Base-by-base conservation (phyloP, 2,329 filamentous ascomycete genomes). In the Cordyceps tenuipes region DNA sequence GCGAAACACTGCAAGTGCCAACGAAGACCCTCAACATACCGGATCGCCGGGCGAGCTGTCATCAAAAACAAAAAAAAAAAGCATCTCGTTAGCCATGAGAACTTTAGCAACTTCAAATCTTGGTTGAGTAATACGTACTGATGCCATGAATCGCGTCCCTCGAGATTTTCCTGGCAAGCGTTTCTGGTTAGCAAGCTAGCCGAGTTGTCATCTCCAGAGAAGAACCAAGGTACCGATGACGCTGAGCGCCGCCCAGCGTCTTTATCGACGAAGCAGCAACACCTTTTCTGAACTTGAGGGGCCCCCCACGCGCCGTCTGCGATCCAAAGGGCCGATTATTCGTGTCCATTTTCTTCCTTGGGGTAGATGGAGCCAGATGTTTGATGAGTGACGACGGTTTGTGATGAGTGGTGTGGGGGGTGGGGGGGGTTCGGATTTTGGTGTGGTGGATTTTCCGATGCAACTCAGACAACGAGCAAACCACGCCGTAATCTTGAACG, bases 101-200 rank as follows among this genome's bases (percentile, higher is more conserved):
- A 5, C 26, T 9, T n/a, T 34, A 8, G 17, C 13, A n/a, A 5
- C 1, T 13, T 41, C 6, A 17, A 23, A 29, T 34, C 41, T 3
- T 12, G 51, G 7, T 15, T 15, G 9, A 21, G n/a, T 6, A 17
- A 36, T 3, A 62, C 62, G 7, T 63, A 62, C 62, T 62, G 3
- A 63, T 44, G 1, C 62, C 62, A 3, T 44, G 17, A 5, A 67
- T 65, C 0, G 63, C 54, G 21, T 67, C 66, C 0, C 50, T 51
- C 2, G 62, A 1, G 8, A 67, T 65, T 39, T 66, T 66, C 1
- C 65, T 66, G 41, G 31, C 12, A 50, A 13, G 21, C 1, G 8
- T 2, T 12, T 5, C 36, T 12, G 21, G 23, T 55, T 17, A 55
- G 39, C 49, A 52, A 10, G 15, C 15, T 15, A 2, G 15, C 17